Base-by-base conservation (phyloP, 2,329 filamentous ascomycete species). In the Trichoderma cornu-damae region DNA sequence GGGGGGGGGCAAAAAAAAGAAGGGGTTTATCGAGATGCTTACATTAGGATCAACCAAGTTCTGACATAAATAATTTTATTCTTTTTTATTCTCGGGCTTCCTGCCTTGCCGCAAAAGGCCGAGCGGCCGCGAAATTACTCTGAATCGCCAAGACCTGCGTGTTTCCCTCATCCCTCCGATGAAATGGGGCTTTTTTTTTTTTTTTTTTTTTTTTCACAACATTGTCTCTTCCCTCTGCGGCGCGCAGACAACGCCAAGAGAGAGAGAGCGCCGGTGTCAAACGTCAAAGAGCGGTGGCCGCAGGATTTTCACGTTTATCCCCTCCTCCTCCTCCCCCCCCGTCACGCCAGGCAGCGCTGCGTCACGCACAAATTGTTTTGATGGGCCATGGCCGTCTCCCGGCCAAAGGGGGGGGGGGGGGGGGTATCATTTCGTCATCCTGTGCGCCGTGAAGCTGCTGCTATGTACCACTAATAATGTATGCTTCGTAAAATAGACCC, bases 381-480 rank as follows among this genome's bases (percentile, higher is more conserved):
- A 48, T 40, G 34, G 53, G 26, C 14, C 22, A 38, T n/a, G 14
- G 38, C 28, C 16, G 32, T 47, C 42, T 24, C 32, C n/a, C n/a
- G n/a, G n/a, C n/a, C n/a, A n/a, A n/a, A n/a, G n/a, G n/a, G n/a
- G n/a, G n/a, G n/a, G n/a, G n/a, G n/a, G n/a, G n/a, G n/a, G n/a
- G 55, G 58, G 58, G 57, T 57, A 52, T 57, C 47, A 52, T 58
- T 47, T 57, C 46, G 40, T 56, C 51, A 59, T 59, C 57, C 57
- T 56, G 53, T 60, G 55, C 58, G 58, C 58, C 58, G 48, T 54
- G 43, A 50, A 60, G 50, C 43, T 57, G n/a, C n/a, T n/a, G n/a
- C n/a, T n/a, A n/a, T n/a, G n/a, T n/a, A n/a, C n/a, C n/a, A n/a
- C n/a, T n/a, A n/a, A n/a, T n/a, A n/a, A n/a, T n/a, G n/a, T n/a